Conservation (phyloP, 805 yeast species). For the Myxozyma vanderwaltii region DNA sequence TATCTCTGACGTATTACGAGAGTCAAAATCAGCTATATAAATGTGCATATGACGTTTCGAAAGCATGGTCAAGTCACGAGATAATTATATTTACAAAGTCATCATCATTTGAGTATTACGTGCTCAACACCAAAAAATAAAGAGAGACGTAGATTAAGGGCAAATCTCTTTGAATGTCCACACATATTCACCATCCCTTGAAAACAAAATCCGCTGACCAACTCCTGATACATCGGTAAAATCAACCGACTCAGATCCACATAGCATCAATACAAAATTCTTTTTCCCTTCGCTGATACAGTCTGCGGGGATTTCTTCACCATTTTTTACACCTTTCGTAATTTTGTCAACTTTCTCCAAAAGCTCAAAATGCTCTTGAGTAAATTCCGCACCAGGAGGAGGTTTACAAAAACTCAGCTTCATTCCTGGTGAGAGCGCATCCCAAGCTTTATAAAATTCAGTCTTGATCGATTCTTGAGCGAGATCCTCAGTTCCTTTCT, state of each 20-base stretch:
- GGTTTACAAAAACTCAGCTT: conserved; percentile 28
- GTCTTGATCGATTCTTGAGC: conserved; percentile 11
- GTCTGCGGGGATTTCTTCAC: conserved; percentile 11
- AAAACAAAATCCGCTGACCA: conserved; percentile 24
- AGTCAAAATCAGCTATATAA: background rate
- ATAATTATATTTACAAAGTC: background rate
- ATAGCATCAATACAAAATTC: conserved; percentile 26
- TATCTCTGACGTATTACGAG: conserved; percentile 43
- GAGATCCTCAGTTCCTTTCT: conserved; percentile 4
- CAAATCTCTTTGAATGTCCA: conserved; percentile 30
- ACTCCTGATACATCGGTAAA: conserved; percentile 25
- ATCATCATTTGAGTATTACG: background rate
- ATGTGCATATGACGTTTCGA: background rate
- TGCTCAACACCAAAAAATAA: no score
- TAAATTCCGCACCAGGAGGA: conserved; percentile 24
- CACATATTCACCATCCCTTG: conserved; percentile 13
- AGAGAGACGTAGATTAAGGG: no score
- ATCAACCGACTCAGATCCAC: conserved; percentile 25
- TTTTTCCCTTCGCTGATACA: conserved; percentile 2
- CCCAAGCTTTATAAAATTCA: conserved; percentile 29
- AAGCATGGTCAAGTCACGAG: background rate
- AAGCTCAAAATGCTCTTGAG: conserved; percentile 10
- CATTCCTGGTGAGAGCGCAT: conserved; percentile 24
- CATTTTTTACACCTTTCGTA: conserved; percentile 1
- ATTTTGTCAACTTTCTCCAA: conserved; percentile 21